Conservation (phyloP, 768 basidiomycete genomes). For the Coprinopsis marcescibilis region DNA sequence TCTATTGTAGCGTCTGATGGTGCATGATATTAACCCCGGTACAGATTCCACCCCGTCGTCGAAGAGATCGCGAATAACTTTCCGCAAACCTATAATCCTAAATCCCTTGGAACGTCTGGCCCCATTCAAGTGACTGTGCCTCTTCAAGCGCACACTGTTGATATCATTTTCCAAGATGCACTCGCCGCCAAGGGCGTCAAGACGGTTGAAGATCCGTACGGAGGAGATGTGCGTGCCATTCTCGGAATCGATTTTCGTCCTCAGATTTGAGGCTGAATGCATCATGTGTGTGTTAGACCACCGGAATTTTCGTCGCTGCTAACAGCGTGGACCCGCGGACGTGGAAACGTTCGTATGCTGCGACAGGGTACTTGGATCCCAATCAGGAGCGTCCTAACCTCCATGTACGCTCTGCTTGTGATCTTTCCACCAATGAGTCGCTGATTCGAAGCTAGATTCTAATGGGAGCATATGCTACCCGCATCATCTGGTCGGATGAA, state of each 20-base stretch:
- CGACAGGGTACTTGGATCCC: slow-evolving; percentile 8
- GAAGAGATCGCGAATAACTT: slow-evolving; percentile 21
- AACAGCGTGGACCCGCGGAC: slow-evolving; percentile 11
- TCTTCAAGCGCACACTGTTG: slow-evolving; percentile 21
- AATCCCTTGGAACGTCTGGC: slow-evolving; percentile 21
- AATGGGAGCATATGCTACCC: slow-evolving; percentile 8
- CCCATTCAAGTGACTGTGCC: slow-evolving; percentile 26
- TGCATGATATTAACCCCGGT: background rate
- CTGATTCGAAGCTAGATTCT: slow-evolving; percentile 8
- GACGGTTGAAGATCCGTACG: slow-evolving; percentile 23
- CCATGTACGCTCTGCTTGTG: slow-evolving; percentile 6
- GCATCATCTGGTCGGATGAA: slow-evolving; percentile 6
- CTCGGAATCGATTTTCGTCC: background rate
- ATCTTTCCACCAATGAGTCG: background rate
- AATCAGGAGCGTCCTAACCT: slow-evolving; percentile 13
- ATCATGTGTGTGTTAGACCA: slow-evolving; percentile 16
- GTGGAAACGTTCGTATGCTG: slow-evolving; percentile 8
- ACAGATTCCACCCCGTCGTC: slow-evolving; percentile 23
- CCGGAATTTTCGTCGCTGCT: slow-evolving; percentile 10
- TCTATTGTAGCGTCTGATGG: background rate
- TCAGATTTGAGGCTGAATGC: background rate
- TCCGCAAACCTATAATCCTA: slow-evolving; percentile 21
- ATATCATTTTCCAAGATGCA: slow-evolving; percentile 20
- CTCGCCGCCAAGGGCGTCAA: slow-evolving; percentile 22
- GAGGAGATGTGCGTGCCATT: slow-evolving; percentile 20